Base-by-base conservation (phyloP, 805 yeast species). In the Candida bentonensis region DNA sequence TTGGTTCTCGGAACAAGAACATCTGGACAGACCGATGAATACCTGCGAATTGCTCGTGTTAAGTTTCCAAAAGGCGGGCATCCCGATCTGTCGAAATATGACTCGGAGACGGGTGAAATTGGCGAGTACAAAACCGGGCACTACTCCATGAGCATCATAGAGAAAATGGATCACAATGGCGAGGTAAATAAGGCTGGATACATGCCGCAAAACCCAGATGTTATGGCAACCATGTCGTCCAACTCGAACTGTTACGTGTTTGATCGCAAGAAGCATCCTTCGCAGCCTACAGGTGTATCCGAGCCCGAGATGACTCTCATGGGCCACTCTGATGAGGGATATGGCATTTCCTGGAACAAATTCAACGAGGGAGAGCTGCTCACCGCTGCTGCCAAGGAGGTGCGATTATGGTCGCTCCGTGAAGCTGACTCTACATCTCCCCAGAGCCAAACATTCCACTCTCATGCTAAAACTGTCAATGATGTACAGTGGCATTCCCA, bases 191-290 rank as follows among this genome's bases (percentile, higher is more conserved):
- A 74, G 48, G 78, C 82, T 0, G 68, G 80, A 28, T 75, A 73
- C 53, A 74, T 83, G 78, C 94, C 95, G 0, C 89, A 82, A 51
- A 88, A 88, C 54, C 92, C 92, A 1, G 92, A 87, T 54, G 55
- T 88, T 3, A 68, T 88, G 3, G 85, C 88, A 1, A 73, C 86
- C 17, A 74, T 78, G 7, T 76, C 82, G 39, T 75, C 80, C 36
- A 58, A 64, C 25, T 96, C 96, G 1, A 65, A 71, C 13, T 66
- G 80, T 11, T 74, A 70, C 43, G 62, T 88, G 3, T 84, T 79
- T 60, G 94, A 88, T 59, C 69, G 92, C 52, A 87, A 96, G 0
- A 86, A 84, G 57, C 94, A 85, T 58, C 70, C 86, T 1, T 64
- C 70, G 11, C 64, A 61, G 36, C 69, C 72, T 2, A 46, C 62